A percentile compares a stretch with the other conserved stretches of the same genome.
Evolutionary conservation across 805 yeast genomes (phyloP).

Genomic region (Yarrowia divulgata): DNA sequence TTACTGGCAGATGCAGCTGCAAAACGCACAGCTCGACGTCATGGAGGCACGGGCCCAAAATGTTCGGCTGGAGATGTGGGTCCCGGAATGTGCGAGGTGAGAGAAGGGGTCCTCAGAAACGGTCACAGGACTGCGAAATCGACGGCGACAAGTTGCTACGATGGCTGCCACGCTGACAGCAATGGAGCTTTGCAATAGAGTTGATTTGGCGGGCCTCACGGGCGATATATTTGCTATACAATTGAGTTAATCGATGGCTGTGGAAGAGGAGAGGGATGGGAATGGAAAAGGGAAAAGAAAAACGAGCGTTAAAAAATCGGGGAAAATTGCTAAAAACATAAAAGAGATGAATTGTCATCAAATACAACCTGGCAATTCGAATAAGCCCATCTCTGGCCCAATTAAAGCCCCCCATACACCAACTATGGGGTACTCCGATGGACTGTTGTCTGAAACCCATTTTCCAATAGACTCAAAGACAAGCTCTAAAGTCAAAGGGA

Average conservation of each 20-base stretch:
- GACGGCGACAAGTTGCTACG: not conserved
- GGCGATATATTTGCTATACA: slow-evolving; percentile 1
- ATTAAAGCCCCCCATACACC: no score
- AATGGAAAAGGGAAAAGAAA: not conserved
- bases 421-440: not conserved
- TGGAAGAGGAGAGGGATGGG: not conserved
- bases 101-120: not conserved
- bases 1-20: slow-evolving; percentile 17
- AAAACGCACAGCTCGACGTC: slow-evolving; percentile 5
- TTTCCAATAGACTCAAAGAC: not conserved
- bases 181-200: not conserved
- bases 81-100: slow-evolving; percentile 8
- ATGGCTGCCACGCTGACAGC: not conserved
- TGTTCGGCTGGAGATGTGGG: slow-evolving; percentile 3
- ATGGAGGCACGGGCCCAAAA: not conserved
- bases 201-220: not conserved
- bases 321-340: not conserved
- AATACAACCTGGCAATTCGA: no score
- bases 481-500: slow-evolving; percentile 31
- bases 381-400: no score
- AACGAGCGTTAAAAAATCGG: not conserved
- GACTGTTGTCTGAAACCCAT: not conserved
- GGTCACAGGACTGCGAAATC: no score
- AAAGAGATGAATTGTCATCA: no score
- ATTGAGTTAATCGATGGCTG: slow-evolving; percentile 15